Conservation (phyloP, 1,284 basidiomycete species). For the Rhodofomes roseus region DNA sequence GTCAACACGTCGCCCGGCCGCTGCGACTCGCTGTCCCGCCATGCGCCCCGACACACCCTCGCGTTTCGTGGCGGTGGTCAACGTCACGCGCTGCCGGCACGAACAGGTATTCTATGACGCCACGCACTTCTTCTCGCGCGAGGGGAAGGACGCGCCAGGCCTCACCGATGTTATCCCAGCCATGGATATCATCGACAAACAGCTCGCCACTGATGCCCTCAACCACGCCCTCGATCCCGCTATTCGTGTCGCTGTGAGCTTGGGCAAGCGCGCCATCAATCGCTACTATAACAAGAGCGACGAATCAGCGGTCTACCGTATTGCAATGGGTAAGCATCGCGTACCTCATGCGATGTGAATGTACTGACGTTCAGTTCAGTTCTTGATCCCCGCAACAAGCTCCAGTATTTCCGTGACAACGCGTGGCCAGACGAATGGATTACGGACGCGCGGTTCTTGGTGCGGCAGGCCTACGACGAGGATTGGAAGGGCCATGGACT, state of each 20-base stretch:
- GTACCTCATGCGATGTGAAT: neutral
- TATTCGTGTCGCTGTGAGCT: slow-evolving; percentile 15
- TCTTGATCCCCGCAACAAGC: slow-evolving; percentile 29
- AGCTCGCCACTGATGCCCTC: slow-evolving; percentile 14
- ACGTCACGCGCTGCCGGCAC: no score
- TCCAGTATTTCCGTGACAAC: slow-evolving; percentile 25
- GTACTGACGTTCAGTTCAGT: slow-evolving; percentile 19
- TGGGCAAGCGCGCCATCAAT: slow-evolving; percentile 22
- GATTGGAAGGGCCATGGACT: neutral
- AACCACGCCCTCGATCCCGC: neutral
- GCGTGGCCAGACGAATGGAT: slow-evolving; percentile 17
- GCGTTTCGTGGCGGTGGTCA: no score
- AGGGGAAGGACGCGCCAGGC: slow-evolving; percentile 11
- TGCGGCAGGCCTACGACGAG: neutral
- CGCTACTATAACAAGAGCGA: slow-evolving; percentile 27
- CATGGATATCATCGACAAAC: slow-evolving; percentile 31
- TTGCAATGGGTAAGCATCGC: slow-evolving; percentile 26
- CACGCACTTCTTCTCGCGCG: slow-evolving; percentile 26
- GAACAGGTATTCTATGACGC: slow-evolving; percentile 23
- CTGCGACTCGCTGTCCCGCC: no score
- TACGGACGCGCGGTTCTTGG: neutral
- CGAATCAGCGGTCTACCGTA: slow-evolving; percentile 22
- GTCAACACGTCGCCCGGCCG: no score
- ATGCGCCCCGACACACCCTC: no score
- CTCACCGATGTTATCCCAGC: slow-evolving; percentile 30